phyloP scores from a whole-genome alignment of 441 rosid genomes.

The Arabidopsis lyrata region DNA sequence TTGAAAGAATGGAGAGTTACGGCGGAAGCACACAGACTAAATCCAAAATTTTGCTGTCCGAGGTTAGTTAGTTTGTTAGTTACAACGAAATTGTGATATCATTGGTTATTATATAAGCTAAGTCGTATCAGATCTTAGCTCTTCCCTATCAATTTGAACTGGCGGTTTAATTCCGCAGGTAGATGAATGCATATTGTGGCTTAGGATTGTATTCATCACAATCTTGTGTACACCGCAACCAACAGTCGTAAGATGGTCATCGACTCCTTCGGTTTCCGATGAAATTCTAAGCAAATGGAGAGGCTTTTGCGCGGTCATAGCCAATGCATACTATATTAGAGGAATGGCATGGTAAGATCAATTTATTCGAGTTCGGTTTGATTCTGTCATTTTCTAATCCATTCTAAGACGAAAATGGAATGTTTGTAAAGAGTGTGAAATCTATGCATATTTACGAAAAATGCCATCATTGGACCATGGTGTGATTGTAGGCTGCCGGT shows the following conservation, averaged over 20 bases:
- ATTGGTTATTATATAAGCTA: not conserved
- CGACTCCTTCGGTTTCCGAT: constrained; percentile 68
- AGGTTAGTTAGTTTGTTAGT: constrained; percentile 51
- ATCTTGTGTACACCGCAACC: constrained; percentile 97
- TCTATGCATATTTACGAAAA: not conserved
- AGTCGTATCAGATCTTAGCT: not conserved
- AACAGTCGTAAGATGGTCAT: constrained; percentile 87
- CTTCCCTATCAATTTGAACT: constrained; percentile 4
- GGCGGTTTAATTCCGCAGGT: constrained; percentile 51
- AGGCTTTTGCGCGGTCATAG: constrained; percentile 92
- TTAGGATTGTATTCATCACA: constrained; percentile 88
- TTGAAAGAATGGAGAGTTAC: constrained; percentile 64
- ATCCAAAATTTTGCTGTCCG: constrained; percentile 63
- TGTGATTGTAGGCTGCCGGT: constrained; percentile 78
- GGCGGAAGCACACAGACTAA: constrained; percentile 73
- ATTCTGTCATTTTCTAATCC: not conserved
- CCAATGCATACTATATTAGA: constrained; percentile 77
- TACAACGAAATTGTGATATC: not conserved
- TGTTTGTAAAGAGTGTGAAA: not conserved
- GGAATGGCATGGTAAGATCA: constrained; percentile 93
- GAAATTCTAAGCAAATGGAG: constrained; percentile 69
- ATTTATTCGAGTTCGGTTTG: constrained; percentile 3
- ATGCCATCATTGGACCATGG: not conserved
- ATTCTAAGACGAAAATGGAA: not conserved
- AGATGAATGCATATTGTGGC: constrained; percentile 87